Evolutionary conservation across 192 early-diverging fungal genomes (phyloP).

Genomic region (Mortierella claussenii): DNA sequence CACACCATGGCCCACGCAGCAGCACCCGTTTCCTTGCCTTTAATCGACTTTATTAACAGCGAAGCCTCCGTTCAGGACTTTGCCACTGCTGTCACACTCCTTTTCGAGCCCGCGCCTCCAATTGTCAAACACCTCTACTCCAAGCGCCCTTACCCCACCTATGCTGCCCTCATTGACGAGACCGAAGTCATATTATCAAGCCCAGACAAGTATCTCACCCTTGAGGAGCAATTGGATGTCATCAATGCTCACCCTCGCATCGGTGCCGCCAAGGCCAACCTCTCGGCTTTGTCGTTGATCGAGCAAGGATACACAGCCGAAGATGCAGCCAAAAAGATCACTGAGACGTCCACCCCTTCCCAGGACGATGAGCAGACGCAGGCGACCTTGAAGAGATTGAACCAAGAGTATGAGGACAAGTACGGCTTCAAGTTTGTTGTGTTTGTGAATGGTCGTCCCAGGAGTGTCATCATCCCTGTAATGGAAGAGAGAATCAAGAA

Average conservation of each 20-base stretch:
- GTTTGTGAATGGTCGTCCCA: slow-evolving; percentile 82
- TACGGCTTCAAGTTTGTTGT: slow-evolving; percentile 88
- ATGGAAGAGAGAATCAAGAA: slow-evolving; percentile 74
- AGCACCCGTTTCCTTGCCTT: slow-evolving; percentile 61
- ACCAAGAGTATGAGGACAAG: slow-evolving; percentile 74
- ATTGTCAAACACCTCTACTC: slow-evolving; percentile 77
- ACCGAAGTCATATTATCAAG: slow-evolving; percentile 57
- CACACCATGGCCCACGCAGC: slow-evolving; percentile 17
- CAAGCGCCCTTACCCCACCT: slow-evolving; percentile 77
- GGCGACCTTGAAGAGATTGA: slow-evolving; percentile 65
- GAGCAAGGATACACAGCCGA: slow-evolving; percentile 73
- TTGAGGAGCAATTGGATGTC: slow-evolving; percentile 77
- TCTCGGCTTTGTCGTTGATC: slow-evolving; percentile 76
- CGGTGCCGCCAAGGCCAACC: slow-evolving; percentile 74
- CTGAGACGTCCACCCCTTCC: slow-evolving; percentile 27
- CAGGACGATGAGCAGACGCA: slow-evolving; percentile 65
- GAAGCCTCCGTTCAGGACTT: slow-evolving; percentile 62
- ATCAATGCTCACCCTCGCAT: slow-evolving; percentile 94
- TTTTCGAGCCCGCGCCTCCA: slow-evolving; percentile 89
- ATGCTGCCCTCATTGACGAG: slow-evolving; percentile 72
- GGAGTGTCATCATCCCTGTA: slow-evolving; percentile 80
- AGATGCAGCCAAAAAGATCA: slow-evolving; percentile 53
- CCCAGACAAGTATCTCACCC: slow-evolving; percentile 60
- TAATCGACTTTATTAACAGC: slow-evolving; percentile 74
- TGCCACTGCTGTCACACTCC: slow-evolving; percentile 68